Evolutionary conservation across 257 asterid species (phyloP).

Genomic region (Solanum sitiens): DNA sequence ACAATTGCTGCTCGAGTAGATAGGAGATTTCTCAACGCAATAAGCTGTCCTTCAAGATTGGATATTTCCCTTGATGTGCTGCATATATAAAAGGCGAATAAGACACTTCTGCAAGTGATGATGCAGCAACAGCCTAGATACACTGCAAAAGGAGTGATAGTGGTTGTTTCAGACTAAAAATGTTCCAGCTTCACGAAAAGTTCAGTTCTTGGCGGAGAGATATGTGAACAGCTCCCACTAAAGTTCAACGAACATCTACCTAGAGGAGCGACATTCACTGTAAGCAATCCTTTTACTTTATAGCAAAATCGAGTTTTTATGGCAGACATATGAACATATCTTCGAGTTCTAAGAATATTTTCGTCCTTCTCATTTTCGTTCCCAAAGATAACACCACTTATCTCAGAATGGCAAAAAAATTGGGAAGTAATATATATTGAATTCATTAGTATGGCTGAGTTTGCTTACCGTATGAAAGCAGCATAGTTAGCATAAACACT

Average conservation of each 20-base stretch:
- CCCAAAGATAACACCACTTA: neutral
- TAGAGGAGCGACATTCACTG: neutral
- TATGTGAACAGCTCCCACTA: neutral
- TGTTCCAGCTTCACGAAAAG: neutral
- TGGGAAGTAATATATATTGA: neutral
- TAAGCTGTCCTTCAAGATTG: slow-evolving; percentile 91
- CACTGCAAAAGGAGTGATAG: slow-evolving; percentile 1
- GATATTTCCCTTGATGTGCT: slow-evolving; percentile 90
- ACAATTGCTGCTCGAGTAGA: slow-evolving; percentile 60
- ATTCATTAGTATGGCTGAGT: neutral
- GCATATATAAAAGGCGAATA: slow-evolving; percentile 14
- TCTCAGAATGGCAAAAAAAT: neutral
- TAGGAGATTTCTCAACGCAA: slow-evolving; percentile 59
- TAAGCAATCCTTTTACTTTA: neutral
- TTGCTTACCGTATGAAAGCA: slow-evolving; percentile 63
- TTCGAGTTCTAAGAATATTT: neutral
- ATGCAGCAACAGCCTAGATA: slow-evolving; percentile 4
- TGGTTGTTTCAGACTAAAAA: neutral
- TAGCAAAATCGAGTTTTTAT: neutral
- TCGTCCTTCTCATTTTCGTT: neutral
- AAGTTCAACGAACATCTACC: neutral
- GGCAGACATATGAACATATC: neutral
- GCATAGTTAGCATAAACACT: slow-evolving; percentile 87
- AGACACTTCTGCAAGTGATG: slow-evolving; percentile 1
- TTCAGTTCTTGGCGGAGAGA: neutral